Conservation (phyloP, 2,329 filamentous ascomycete genomes). For the Fusarium drepaniforme region DNA sequence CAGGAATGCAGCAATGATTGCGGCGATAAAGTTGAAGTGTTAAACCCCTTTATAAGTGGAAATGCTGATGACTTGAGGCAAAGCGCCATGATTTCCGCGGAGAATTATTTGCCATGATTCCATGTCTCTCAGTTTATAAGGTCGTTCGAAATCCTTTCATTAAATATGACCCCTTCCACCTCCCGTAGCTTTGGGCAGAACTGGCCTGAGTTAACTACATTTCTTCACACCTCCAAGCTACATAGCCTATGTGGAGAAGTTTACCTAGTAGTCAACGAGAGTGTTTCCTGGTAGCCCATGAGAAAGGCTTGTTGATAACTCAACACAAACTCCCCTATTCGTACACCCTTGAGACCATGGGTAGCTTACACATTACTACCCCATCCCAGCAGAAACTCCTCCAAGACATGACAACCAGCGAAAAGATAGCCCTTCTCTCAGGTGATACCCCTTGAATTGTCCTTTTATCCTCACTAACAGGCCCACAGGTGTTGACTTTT, state of each 20-base stretch:
- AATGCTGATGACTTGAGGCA: too few relatives aligned
- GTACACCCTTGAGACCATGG: background rate
- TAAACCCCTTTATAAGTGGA: background rate
- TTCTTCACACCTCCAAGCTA: background rate
- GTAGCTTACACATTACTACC: background rate
- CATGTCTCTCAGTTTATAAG: background rate
- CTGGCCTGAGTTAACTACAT: background rate
- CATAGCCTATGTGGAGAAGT: background rate
- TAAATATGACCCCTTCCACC: background rate
- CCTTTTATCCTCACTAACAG: background rate
- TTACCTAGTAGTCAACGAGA: too few relatives aligned
- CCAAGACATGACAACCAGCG: slow-evolving; percentile 63
- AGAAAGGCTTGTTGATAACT: background rate
- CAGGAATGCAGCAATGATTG: background rate
- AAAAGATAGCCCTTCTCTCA: slow-evolving; percentile 66
- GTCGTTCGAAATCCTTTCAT: background rate
- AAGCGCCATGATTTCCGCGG: background rate
- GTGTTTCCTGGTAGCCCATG: background rate
- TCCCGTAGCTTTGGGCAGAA: background rate
- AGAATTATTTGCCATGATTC: background rate
- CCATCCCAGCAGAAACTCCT: slow-evolving; percentile 57
- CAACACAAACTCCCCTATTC: background rate
- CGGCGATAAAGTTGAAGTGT: background rate
- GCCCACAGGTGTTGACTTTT: slow-evolving; percentile 71
- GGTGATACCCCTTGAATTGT: slow-evolving; percentile 46